phyloP scores from a whole-genome alignment of 2,329 filamentous ascomycete species.

The Claviceps capensis region DNA sequence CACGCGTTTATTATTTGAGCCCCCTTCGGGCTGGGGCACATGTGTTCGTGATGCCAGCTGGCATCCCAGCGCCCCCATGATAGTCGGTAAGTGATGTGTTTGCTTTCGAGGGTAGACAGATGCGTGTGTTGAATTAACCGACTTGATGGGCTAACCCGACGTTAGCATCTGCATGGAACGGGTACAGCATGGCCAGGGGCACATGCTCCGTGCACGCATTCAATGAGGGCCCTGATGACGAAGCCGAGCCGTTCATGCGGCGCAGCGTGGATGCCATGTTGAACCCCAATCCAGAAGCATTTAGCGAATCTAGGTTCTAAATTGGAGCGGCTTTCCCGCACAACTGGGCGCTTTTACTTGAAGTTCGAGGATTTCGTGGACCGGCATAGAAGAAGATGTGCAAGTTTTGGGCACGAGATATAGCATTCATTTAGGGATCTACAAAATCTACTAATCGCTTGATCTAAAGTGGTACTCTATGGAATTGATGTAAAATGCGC shows the following conservation, averaged over 20 bases:
- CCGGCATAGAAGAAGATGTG: too few relatives aligned
- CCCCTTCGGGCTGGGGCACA: conserved; percentile 51
- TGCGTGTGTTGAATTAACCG: not conserved
- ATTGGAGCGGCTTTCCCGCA: too few relatives aligned
- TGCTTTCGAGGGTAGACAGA: too few relatives aligned
- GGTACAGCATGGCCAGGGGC: conserved; percentile 56
- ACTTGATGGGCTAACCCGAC: not conserved
- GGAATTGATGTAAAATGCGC: too few relatives aligned
- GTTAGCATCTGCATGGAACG: conserved; percentile 70
- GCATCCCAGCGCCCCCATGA: conserved; percentile 72
- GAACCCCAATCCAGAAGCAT: conserved; percentile 21
- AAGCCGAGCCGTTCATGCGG: conserved; percentile 47
- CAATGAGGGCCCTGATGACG: conserved; percentile 50
- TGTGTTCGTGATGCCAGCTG: conserved; percentile 81
- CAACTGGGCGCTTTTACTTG: not conserved
- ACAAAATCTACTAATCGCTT: too few relatives aligned
- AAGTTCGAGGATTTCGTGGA: too few relatives aligned
- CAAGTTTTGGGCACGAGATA: too few relatives aligned
- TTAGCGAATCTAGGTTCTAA: conserved; percentile 1
- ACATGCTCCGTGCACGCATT: conserved; percentile 69
- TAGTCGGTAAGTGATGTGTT: conserved; percentile 41
- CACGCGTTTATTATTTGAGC: conserved; percentile 43
- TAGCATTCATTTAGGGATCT: too few relatives aligned
- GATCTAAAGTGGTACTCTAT: too few relatives aligned
- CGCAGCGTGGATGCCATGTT: conserved; percentile 48